phyloP scores from a whole-genome alignment of 2,329 filamentous ascomycete genomes.

The Teratosphaeria gauchensis region DNA sequence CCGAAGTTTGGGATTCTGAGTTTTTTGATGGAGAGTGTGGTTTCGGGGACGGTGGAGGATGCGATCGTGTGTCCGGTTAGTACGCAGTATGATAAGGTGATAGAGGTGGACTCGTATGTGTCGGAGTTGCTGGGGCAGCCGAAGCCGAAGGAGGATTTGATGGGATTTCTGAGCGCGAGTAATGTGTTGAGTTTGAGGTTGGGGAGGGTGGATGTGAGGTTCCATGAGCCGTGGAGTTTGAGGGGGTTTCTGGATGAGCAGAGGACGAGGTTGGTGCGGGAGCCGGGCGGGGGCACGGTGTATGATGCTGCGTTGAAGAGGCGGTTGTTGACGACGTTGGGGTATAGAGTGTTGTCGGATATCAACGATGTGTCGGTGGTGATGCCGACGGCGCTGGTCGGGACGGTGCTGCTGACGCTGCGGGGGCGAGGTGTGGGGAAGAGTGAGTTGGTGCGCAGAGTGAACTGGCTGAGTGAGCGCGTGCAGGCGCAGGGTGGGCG shows the following conservation, averaged over 20 bases:
- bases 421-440: constrained; percentile 87
- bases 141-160: constrained; percentile 89
- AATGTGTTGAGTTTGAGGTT: constrained; percentile 82
- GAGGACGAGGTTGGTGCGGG: constrained; percentile 39
- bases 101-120: constrained; percentile 94
- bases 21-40: constrained; percentile 81
- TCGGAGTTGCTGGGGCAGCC: constrained; percentile 87
- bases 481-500: constrained; percentile 79
- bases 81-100: constrained; percentile 97
- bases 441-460: constrained; percentile 69
- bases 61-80: constrained; percentile 91
- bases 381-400: constrained; percentile 94
- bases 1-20: constrained; percentile 93
- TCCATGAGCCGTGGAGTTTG: constrained; percentile 93
- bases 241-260: constrained; percentile 73
- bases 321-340: constrained; percentile 72
- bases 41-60: constrained; percentile 81
- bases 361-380: constrained; percentile 96
- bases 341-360: constrained; percentile 84
- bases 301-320: constrained; percentile 44
- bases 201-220: constrained; percentile 86
- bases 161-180: constrained; percentile 79
- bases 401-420: constrained; percentile 83
- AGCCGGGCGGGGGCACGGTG: constrained; percentile 20
- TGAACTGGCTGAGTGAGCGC: constrained; percentile 80